phyloP scores from a whole-genome alignment of 805 yeast species.

The Metschnikowia picachoensis region DNA sequence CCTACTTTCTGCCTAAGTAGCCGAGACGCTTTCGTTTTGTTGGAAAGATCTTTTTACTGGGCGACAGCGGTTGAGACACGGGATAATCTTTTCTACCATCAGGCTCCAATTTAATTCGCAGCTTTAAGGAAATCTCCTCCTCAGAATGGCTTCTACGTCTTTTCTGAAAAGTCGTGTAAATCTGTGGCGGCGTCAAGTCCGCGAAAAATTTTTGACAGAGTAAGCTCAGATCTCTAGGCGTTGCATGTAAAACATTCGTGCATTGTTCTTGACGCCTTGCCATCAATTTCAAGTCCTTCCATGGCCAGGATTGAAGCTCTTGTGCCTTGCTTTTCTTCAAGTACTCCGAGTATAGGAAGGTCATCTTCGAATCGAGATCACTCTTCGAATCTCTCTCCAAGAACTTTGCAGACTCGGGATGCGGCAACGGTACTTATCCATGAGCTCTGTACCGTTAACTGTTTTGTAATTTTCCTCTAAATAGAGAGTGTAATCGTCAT shows the following conservation, averaged over 20 bases:
- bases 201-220: no score
- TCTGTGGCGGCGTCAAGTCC: no score
- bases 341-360: constrained; percentile 1
- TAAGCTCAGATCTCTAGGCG: no score
- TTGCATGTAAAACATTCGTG: neutral
- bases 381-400: constrained; percentile 2
- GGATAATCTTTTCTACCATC: neutral
- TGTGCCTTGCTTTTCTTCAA: neutral
- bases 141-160: constrained; percentile 1
- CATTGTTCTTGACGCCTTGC: neutral
- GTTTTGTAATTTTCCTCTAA: constrained; percentile 33
- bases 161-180: neutral
- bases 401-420: constrained; percentile 7
- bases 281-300: constrained; percentile 1
- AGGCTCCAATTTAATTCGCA: neutral
- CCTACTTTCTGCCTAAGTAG: constrained; percentile 4
- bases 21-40: constrained; percentile 12
- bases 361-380: neutral
- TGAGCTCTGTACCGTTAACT: constrained; percentile 32
- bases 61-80: neutral
- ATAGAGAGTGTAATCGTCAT: constrained; percentile 32
- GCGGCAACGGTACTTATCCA: constrained; percentile 24
- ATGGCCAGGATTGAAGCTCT: neutral
- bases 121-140: neutral
- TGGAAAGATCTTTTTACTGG: neutral